A percentile compares a stretch with the other conserved stretches of the same genome.
These are phyloP conservation scores for Torulaspora pretoriensis DNA, from an alignment of 1,139 yeast genomes.

Conservation along the genomic window DNA sequence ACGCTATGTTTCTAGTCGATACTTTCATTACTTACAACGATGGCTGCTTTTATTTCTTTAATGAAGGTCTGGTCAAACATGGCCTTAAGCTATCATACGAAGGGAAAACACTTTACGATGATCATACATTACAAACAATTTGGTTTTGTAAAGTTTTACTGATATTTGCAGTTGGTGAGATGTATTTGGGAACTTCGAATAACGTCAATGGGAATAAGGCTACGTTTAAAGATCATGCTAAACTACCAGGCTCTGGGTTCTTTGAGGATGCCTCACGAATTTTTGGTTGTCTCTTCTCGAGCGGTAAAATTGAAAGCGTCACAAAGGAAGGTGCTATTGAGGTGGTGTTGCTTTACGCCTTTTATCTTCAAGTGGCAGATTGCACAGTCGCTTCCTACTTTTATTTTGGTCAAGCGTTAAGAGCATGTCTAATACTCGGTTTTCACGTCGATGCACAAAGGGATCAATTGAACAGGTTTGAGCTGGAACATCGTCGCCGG, in stretches of 20 bases:
- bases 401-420: conserved; percentile 71
- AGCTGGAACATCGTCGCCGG: conserved; percentile 74
- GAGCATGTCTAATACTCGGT: conserved; percentile 71
- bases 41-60: conserved; percentile 82
- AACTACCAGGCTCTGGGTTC: conserved; percentile 71
- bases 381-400: conserved; percentile 79
- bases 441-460: conserved; percentile 81
- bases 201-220: conserved; percentile 43
- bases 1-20: conserved; percentile 70
- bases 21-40: conserved; percentile 75
- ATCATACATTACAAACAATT: conserved; percentile 64
- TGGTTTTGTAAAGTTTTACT: conserved; percentile 76
- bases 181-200: conserved; percentile 71
- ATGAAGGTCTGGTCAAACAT: conserved; percentile 70
- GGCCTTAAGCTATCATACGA: conserved; percentile 58
- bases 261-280: conserved; percentile 72
- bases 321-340: conserved; percentile 83
- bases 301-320: conserved; percentile 73
- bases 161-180: conserved; percentile 79
- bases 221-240: conserved; percentile 34
- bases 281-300: conserved; percentile 69
- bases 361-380: conserved; percentile 79
- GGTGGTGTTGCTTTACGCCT: conserved; percentile 69
- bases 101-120: conserved; percentile 40
- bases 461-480: conserved; percentile 57